Evolutionary conservation across 805 yeast genomes (phyloP).

Genomic region (Candida ulmi): DNA sequence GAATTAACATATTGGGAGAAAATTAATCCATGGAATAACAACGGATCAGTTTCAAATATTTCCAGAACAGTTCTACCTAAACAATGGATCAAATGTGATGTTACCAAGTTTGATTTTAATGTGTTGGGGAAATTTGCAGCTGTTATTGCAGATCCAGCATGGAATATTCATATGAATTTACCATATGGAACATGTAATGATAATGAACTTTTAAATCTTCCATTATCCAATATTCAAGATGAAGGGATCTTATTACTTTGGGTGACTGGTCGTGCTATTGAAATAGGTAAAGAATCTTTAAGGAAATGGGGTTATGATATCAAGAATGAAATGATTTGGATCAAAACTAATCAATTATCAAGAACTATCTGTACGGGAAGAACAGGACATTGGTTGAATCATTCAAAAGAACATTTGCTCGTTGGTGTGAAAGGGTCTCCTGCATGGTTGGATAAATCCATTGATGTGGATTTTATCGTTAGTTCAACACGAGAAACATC

Average conservation of each 20-base stretch:
- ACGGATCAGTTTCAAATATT: constrained; percentile 28
- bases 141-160: constrained; percentile 89
- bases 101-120: constrained; percentile 63
- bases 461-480: constrained; percentile 75
- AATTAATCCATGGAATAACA: constrained; percentile 27
- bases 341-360: constrained; percentile 80
- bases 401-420: constrained; percentile 84
- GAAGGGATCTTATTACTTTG: constrained; percentile 83
- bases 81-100: constrained; percentile 88
- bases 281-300: constrained; percentile 75
- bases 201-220: constrained; percentile 60
- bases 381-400: constrained; percentile 96
- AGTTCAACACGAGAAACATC: constrained; percentile 84
- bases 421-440: constrained; percentile 85
- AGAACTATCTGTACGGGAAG: constrained; percentile 92
- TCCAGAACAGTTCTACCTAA: constrained; percentile 41
- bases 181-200: constrained; percentile 79
- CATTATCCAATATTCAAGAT: constrained; percentile 64
- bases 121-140: constrained; percentile 77
- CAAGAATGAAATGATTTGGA: constrained; percentile 82
- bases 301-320: constrained; percentile 77
- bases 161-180: constrained; percentile 91
- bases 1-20: constrained; percentile 17
- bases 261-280: constrained; percentile 95
- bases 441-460: constrained; percentile 55